Base-by-base conservation (phyloP, 306 rosid species). In the Mimosa bimucronata region DNA sequence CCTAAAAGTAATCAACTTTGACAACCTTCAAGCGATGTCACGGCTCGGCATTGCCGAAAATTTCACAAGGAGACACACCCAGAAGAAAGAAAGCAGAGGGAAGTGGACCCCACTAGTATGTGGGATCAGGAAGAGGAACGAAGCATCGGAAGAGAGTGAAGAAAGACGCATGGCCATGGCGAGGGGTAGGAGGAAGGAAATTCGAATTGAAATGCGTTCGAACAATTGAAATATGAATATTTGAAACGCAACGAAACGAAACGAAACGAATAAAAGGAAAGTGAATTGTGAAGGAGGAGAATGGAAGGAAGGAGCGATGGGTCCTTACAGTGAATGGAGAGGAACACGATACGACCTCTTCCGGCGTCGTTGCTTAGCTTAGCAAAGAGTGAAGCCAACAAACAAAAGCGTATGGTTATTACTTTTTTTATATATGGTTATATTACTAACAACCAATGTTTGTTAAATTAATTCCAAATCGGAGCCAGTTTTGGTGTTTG, bases 351-450 rank as follows among this genome's bases (percentile, higher is more conserved):
- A 68, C 73, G 73, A 68, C 73, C 46, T 68, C 73, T 50, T 38
- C 73, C 73, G 73, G 73, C 73, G 73, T 68, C 73, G 73, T 68
- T 68, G 73, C 73, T 68, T 68, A 40, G 48, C 46, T 37, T 34
- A 66, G 48, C 46, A n/a, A n/a, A 66, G 72, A 8, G 23, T n/a
- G 72, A 38, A 48, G 72, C 48, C 72, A 66, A 37, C 72, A 34
- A 66, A 55, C 29, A 9, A 55, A 66, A 66, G 26, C 18, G 21
- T 18, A 1, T 9, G 19, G 19, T 52, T 19, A 66, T 66, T 34
- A 66, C n/a, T n/a, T n/a, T n/a, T n/a, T n/a, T n/a, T n/a, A n/a
- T n/a, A n/a, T n/a, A n/a, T n/a, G n/a, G n/a, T n/a, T n/a, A n/a
- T n/a, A n/a, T n/a, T n/a, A n/a, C n/a, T n/a, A n/a, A n/a, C n/a